Conservation (phyloP, 2,329 filamentous ascomycete species). For the Fusarium agapanthi region DNA sequence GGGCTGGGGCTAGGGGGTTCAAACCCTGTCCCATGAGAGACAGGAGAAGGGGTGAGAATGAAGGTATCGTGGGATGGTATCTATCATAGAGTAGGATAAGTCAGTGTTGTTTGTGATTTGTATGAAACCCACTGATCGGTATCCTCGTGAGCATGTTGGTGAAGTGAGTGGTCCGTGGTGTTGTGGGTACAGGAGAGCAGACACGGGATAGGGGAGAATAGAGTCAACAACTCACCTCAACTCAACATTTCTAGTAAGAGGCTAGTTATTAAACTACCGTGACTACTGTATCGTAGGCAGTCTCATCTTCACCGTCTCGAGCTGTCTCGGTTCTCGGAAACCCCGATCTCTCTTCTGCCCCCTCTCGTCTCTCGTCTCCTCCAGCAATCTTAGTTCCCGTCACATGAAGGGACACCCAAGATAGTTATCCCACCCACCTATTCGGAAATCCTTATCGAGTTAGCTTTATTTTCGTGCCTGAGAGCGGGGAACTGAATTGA, state of each 20-base stretch:
- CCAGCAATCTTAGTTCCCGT: constrained; percentile 20
- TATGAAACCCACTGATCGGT: neutral
- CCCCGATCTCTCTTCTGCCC: neutral
- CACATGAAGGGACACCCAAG: constrained; percentile 2
- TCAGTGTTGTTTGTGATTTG: neutral
- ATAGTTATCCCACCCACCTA: neutral
- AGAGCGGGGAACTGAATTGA: constrained; percentile 10
- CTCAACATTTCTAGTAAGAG: neutral
- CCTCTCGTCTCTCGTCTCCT: neutral
- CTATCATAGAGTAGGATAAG: neutral
- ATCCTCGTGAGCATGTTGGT: neutral
- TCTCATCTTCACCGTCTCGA: neutral
- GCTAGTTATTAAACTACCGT: neutral
- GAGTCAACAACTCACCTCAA: constrained; percentile 5
- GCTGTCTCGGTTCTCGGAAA: constrained; percentile 14
- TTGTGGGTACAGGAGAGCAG: constrained; percentile 4
- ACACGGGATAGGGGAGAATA: neutral
- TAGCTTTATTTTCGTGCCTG: constrained; percentile 8
- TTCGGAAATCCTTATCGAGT: constrained; percentile 1
- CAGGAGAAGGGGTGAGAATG: neutral
- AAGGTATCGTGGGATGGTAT: neutral
- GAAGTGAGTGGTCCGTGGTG: constrained; percentile 2
- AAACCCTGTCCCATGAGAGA: neutral
- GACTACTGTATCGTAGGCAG: neutral
- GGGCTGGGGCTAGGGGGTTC: neutral